Evolutionary conservation across 176 grass and related monocot genomes (phyloP).

Genomic region (Bothriochloa decipiens): DNA sequence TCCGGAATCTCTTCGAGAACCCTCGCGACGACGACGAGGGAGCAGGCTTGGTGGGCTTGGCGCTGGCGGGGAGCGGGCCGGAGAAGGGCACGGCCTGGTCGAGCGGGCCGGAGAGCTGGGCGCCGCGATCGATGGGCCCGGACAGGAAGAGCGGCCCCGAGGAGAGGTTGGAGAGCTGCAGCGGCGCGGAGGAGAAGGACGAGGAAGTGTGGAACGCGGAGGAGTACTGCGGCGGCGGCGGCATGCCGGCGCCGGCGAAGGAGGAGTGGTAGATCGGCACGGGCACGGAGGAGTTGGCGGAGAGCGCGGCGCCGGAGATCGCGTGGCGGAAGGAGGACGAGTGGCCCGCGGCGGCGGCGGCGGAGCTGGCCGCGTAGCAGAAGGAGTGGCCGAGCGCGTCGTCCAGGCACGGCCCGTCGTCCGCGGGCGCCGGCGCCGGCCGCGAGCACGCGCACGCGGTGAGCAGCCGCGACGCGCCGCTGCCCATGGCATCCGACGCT

Average conservation of each 20-base stretch:
- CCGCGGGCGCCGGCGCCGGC: conserved; percentile 35
- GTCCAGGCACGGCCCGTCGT: conserved; percentile 58
- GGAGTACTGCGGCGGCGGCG: conserved; percentile 21
- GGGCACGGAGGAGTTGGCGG: conserved; percentile 73
- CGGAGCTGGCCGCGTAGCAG: conserved; percentile 56
- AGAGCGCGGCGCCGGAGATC: conserved; percentile 60
- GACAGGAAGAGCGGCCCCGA: conserved; percentile 60
- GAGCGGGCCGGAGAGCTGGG: conserved; percentile 75
- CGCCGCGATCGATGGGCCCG: conserved; percentile 73
- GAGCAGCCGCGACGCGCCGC: conserved; percentile 86
- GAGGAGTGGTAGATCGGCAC: conserved; percentile 68
- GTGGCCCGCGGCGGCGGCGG: conserved; percentile 27
- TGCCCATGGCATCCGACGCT: conserved; percentile 82
- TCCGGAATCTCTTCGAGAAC: conserved; percentile 60
- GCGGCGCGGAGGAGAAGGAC: conserved; percentile 68
- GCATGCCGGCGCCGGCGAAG: conserved; percentile 19
- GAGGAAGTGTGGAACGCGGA: conserved; percentile 64
- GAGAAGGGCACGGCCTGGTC: conserved; percentile 69
- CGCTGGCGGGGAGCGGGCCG: conserved; percentile 56
- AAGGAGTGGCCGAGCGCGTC: conserved; percentile 93
- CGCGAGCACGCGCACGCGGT: conserved; percentile 62
- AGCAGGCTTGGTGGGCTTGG: conserved; percentile 48
- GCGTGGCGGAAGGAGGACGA: conserved; percentile 67
- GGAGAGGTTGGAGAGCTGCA: conserved; percentile 67
- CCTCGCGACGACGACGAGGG: conserved; percentile 44